These are phyloP conservation scores for Epichloe baconii DNA, from an alignment of 2,329 filamentous ascomycete species.

Conservation along the genomic window DNA sequence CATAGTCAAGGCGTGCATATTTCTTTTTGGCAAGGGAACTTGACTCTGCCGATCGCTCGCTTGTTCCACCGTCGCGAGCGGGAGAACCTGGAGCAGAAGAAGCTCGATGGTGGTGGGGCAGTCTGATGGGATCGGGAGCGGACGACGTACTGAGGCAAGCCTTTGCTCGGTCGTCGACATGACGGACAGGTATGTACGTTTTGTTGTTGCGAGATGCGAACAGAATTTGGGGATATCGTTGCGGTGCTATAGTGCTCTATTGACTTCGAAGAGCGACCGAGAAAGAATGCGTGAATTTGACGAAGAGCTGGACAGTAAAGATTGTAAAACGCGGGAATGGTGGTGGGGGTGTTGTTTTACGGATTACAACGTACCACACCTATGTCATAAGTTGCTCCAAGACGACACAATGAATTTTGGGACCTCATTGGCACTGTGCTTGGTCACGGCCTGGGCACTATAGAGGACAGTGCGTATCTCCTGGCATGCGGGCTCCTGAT, in stretches of 20 bases:
- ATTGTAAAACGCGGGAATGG: background rate
- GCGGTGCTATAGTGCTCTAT: background rate
- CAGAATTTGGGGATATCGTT: background rate
- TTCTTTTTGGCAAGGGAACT: background rate
- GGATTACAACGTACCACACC: background rate
- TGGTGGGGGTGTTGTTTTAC: conserved; percentile 4
- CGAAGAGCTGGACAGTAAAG: background rate
- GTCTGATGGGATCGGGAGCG: conserved; percentile 16
- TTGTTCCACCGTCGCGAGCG: conserved; percentile 1
- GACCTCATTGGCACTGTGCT: conserved; percentile 2
- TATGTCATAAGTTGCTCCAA: background rate
- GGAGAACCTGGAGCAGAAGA: conserved; percentile 3
- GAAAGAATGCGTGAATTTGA: conserved; percentile 5
- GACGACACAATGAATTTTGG: background rate
- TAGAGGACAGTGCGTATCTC: background rate
- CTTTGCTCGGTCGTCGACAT: conserved; percentile 44
- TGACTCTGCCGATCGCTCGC: conserved; percentile 6
- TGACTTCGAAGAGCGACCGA: background rate
- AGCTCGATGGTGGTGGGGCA: conserved; percentile 10
- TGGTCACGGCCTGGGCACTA: rapidly evolving
- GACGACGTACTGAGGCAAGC: conserved; percentile 47
- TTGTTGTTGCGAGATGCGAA: background rate
- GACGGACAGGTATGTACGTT: conserved; percentile 12
- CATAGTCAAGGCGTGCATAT: conserved; percentile 17
- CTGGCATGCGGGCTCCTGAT: too few relatives aligned